Evolutionary conservation across 768 basidiomycete species (phyloP).

Genomic region (Boletus tylopilopsis): DNA sequence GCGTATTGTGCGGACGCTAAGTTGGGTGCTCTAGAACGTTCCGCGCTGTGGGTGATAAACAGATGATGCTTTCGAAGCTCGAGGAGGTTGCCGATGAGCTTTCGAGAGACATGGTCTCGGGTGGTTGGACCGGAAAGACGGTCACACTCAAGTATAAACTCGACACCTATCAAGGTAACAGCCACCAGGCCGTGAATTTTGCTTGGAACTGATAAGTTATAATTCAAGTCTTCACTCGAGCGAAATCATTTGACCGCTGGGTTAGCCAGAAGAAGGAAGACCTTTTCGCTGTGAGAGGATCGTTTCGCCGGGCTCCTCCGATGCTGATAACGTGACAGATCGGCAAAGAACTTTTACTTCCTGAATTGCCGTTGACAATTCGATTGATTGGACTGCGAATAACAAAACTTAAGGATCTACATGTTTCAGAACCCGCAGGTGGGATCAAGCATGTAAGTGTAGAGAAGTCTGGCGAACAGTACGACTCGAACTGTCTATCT

Average conservation of each 20-base stretch:
- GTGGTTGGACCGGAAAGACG: conserved; percentile 83
- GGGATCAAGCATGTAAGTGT: conserved; percentile 74
- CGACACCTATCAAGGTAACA: conserved; percentile 77
- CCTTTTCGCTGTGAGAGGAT: conserved; percentile 58
- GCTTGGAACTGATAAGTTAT: conserved; percentile 5
- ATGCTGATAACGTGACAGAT: conserved; percentile 41
- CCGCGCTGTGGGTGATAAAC: conserved; percentile 57
- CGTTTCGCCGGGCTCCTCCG: background rate
- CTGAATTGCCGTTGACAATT: conserved; percentile 75
- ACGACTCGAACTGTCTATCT: background rate
- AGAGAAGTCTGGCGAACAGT: background rate
- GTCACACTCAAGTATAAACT: conserved; percentile 92
- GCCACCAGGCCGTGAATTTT: background rate
- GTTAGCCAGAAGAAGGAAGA: conserved; percentile 74
- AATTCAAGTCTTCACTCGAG: conserved; percentile 70
- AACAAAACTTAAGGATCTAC: conserved; percentile 85
- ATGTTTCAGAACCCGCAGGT: conserved; percentile 36
- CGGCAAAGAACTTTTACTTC: conserved; percentile 76
- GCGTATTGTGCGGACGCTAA: background rate
- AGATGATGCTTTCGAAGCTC: conserved; percentile 70
- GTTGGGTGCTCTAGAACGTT: conserved; percentile 62
- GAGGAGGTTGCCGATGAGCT: conserved; percentile 80
- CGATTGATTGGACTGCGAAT: conserved; percentile 86
- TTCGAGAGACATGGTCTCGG: conserved; percentile 71
- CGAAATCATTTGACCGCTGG: conserved; percentile 75